Evolutionary conservation across 345 rosid genomes (phyloP).

Genomic region (Adansonia digitata): DNA sequence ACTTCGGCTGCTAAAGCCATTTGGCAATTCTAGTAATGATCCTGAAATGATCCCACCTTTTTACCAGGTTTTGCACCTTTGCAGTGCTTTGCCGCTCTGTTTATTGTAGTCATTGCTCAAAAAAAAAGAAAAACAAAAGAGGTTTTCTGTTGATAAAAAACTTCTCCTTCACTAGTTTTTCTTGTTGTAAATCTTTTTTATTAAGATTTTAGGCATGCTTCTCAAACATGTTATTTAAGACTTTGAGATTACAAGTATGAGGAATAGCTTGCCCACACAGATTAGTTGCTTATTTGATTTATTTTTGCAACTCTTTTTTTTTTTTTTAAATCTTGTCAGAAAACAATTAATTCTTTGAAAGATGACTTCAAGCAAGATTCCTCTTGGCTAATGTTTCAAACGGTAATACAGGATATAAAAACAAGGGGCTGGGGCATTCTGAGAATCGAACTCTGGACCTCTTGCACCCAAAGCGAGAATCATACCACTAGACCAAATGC

Average conservation of each 20-base stretch:
- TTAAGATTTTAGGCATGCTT: background rate
- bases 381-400: background rate
- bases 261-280: background rate
- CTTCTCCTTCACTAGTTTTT: background rate
- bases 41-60: background rate
- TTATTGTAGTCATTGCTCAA: background rate
- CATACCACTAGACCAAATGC: slow-evolving; percentile 90
- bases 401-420: background rate
- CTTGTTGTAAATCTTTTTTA: background rate
- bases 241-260: background rate
- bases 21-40: background rate
- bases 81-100: background rate
- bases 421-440: slow-evolving; percentile 39
- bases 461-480: slow-evolving; percentile 89
- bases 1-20: background rate
- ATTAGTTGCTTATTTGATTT: background rate
- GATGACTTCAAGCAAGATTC: too few species aligned
- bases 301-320: background rate
- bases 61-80: background rate
- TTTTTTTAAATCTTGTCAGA: background rate
- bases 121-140: background rate
- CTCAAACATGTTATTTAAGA: background rate
- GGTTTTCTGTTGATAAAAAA: background rate
- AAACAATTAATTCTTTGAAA: too few species aligned
- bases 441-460: slow-evolving; percentile 74